Conservation (phyloP, 1,284 basidiomycete species). For the Moesziomyces sp. region DNA sequence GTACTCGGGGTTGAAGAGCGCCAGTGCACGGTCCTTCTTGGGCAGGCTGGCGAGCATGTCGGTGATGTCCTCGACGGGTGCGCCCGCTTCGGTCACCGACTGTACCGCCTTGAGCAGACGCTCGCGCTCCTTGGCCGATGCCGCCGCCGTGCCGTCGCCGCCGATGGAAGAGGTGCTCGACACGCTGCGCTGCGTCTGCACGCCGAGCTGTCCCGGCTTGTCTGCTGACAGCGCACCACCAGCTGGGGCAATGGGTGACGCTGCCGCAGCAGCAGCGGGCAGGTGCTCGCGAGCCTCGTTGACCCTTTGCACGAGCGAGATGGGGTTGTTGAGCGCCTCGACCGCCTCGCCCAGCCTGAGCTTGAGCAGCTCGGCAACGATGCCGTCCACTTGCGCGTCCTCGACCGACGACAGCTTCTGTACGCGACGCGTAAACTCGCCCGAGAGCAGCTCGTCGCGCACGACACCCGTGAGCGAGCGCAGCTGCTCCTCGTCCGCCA, state of each 20-base stretch:
- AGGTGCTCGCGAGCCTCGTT: slow-evolving; percentile 47
- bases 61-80: slow-evolving; percentile 69
- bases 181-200: slow-evolving; percentile 35
- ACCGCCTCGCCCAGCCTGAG: slow-evolving; percentile 80
- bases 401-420: slow-evolving; percentile 68
- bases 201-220: slow-evolving; percentile 15
- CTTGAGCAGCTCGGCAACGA: slow-evolving; percentile 77
- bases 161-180: slow-evolving; percentile 39
- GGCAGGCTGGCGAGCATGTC: slow-evolving; percentile 84
- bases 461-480: slow-evolving; percentile 82
- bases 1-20: slow-evolving; percentile 85
- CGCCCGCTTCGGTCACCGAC: slow-evolving; percentile 28
- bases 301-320: slow-evolving; percentile 76
- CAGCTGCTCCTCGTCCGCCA: slow-evolving; percentile 74
- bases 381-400: slow-evolving; percentile 71
- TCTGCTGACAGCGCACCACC: slow-evolving; percentile 9
- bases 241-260: neutral
- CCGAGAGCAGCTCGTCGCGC: slow-evolving; percentile 82
- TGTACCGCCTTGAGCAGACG: slow-evolving; percentile 75
- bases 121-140: slow-evolving; percentile 70
- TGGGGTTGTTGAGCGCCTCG: slow-evolving; percentile 77
- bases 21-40: slow-evolving; percentile 87
- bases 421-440: slow-evolving; percentile 80
- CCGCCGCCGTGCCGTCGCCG: slow-evolving; percentile 33
- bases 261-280: slow-evolving; percentile 4